Conservation (phyloP, 352 stramenopile genomes). For the Elongisporangium undulatum region DNA sequence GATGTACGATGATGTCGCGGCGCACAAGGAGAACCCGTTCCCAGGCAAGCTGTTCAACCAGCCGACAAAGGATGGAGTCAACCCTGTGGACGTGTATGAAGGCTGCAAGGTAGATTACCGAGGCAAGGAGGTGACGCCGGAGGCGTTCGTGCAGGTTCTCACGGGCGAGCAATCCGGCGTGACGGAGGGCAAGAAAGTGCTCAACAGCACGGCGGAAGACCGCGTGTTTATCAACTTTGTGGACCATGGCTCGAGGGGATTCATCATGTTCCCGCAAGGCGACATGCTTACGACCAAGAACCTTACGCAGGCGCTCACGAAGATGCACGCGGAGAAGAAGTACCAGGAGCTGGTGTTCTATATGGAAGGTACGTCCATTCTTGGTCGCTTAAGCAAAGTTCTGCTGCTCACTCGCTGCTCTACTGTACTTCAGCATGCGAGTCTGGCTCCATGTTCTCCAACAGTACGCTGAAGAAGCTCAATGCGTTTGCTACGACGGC, state of each 20-base stretch:
- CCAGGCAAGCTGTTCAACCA: slow-evolving; percentile 88
- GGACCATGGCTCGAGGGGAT: slow-evolving; percentile 84
- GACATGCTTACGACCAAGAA: slow-evolving; percentile 66
- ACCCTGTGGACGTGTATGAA: slow-evolving; percentile 83
- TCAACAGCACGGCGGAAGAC: slow-evolving; percentile 80
- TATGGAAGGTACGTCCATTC: slow-evolving; percentile 57
- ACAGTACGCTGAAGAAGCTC: slow-evolving; percentile 65
- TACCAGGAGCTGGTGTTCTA: slow-evolving; percentile 92
- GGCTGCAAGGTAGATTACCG: slow-evolving; percentile 77
- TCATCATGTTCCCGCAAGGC: slow-evolving; percentile 79
- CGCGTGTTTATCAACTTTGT: slow-evolving; percentile 93
- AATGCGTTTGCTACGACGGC: slow-evolving; percentile 89
- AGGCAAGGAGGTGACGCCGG: slow-evolving; percentile 74
- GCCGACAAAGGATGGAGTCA: slow-evolving; percentile 29
- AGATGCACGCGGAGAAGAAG: slow-evolving; percentile 81
- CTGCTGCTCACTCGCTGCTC: slow-evolving; percentile 1
- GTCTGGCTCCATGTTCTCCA: slow-evolving; percentile 89
- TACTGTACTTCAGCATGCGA: slow-evolving; percentile 72
- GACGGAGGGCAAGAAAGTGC: slow-evolving; percentile 65
- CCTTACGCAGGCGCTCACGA: slow-evolving; percentile 61
- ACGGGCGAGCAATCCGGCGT: slow-evolving; percentile 58
- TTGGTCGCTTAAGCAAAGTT: neutral
- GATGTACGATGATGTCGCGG: slow-evolving; percentile 91
- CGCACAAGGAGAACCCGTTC: slow-evolving; percentile 79
- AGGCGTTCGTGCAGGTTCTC: slow-evolving; percentile 88